Evolutionary conservation across 208 protist species (phyloP).

Genomic region (Trypanosomatidae sp.): DNA sequence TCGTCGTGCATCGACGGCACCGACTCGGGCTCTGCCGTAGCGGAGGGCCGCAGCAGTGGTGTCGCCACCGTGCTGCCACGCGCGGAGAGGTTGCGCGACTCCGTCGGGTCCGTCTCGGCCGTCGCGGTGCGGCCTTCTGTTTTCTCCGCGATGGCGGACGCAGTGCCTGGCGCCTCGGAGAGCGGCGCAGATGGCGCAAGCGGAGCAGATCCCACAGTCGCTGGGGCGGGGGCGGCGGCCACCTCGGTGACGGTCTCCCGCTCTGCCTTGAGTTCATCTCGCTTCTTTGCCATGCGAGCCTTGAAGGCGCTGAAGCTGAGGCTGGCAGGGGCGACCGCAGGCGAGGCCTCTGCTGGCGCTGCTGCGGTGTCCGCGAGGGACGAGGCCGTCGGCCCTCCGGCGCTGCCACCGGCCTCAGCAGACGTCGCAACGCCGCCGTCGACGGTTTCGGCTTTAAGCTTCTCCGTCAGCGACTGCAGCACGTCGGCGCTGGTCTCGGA

Average conservation of each 20-base stretch:
- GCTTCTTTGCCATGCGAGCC: conserved; percentile 55
- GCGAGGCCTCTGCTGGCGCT: not conserved
- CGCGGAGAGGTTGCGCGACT: conserved; percentile 25
- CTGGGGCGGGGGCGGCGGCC: conserved; percentile 10
- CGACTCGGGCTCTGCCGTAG: conserved; percentile 1
- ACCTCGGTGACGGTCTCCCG: conserved; percentile 18
- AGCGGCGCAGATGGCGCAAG: not conserved
- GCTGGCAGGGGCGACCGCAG: not conserved
- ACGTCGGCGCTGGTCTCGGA: no score
- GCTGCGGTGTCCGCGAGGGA: not conserved
- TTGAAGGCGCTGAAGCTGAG: conserved; percentile 59
- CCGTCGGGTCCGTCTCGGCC: conserved; percentile 11
- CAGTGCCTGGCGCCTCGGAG: no score
- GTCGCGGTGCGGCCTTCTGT: conserved; percentile 2
- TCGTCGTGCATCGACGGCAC: conserved; percentile 6
- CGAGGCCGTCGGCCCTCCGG: no score
- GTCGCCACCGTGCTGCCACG: conserved; percentile 14
- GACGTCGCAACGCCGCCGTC: no score
- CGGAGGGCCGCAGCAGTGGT: conserved; percentile 18
- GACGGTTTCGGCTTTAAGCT: no score
- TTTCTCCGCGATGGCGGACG: not conserved
- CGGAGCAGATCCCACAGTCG: not conserved
- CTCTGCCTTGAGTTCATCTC: conserved; percentile 52
- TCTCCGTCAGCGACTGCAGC: no score
- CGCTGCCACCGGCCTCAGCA: no score